Evolutionary conservation across 2,329 filamentous ascomycete genomes (phyloP).

Genomic region (Tolypocladium amazonense): DNA sequence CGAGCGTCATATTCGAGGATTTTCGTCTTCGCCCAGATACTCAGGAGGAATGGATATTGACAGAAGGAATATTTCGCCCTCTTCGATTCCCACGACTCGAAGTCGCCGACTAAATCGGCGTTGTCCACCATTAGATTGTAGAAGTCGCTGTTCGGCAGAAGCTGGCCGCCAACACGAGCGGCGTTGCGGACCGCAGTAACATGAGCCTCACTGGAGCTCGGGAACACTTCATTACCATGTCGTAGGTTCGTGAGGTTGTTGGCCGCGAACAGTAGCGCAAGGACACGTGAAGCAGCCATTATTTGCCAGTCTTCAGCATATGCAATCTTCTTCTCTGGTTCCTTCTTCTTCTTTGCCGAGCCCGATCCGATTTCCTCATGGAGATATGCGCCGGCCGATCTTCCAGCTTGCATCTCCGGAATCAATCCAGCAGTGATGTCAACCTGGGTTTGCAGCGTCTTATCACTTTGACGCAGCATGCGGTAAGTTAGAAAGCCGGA

Average conservation of each 20-base stretch:
- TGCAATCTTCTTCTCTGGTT: slow-evolving; percentile 43
- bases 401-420: slow-evolving; percentile 59
- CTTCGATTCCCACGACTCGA: slow-evolving; percentile 75
- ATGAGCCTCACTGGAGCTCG: slow-evolving; percentile 13
- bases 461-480: slow-evolving; percentile 59
- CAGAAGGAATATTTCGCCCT: slow-evolving; percentile 74
- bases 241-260: slow-evolving; percentile 48
- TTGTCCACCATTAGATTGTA: slow-evolving; percentile 83
- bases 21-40: slow-evolving; percentile 84
- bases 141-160: slow-evolving; percentile 73
- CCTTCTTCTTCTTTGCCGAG: slow-evolving; percentile 42
- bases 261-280: slow-evolving; percentile 72
- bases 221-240: slow-evolving; percentile 15
- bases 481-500: slow-evolving; percentile 74
- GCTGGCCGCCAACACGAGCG: slow-evolving; percentile 41
- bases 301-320: slow-evolving; percentile 89
- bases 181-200: slow-evolving; percentile 11
- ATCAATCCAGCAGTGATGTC: slow-evolving; percentile 59
- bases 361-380: slow-evolving; percentile 62
- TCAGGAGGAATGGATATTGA: slow-evolving; percentile 85
- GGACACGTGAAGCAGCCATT: slow-evolving; percentile 66
- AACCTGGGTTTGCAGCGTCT: slow-evolving; percentile 46
- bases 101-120: slow-evolving; percentile 75
- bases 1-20: slow-evolving; percentile 82
- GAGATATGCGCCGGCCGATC: slow-evolving; percentile 53